Conservation (phyloP, 2,329 filamentous ascomycete genomes). For the Phyllosticta capitalensis region DNA sequence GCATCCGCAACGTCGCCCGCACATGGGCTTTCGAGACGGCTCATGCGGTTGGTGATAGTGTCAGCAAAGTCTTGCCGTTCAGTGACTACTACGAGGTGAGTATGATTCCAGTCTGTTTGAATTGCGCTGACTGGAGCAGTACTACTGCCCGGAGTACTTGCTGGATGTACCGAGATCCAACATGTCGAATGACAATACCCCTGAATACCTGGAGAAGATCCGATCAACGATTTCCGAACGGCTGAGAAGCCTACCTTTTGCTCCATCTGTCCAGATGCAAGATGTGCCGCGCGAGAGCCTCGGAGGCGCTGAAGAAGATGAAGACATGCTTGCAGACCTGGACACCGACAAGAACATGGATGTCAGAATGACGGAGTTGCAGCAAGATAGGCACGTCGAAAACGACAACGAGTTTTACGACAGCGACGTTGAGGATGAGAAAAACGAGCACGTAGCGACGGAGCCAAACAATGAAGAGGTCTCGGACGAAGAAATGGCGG, state of each 20-base stretch:
- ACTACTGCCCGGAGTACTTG: slow-evolving; percentile 10
- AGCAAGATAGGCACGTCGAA: background rate
- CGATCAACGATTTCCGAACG: slow-evolving; percentile 5
- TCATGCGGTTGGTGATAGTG: slow-evolving; percentile 70
- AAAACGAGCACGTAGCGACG: background rate
- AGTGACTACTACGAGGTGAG: slow-evolving; percentile 83
- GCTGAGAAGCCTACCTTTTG: slow-evolving; percentile 4
- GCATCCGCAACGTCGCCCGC: slow-evolving; percentile 55
- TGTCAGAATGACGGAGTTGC: slow-evolving; percentile 7
- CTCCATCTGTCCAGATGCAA: slow-evolving; percentile 9
- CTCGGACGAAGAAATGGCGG: slow-evolving; percentile 6
- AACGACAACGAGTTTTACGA: slow-evolving; percentile 8
- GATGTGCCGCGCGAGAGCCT: slow-evolving; percentile 7
- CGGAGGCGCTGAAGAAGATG: slow-evolving; percentile 3
- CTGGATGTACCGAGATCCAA: slow-evolving; percentile 7
- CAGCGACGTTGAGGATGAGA: slow-evolving; percentile 8
- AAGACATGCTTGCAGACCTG: slow-evolving; percentile 9
- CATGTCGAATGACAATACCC: slow-evolving; percentile 7
- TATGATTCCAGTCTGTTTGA: background rate
- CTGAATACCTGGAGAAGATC: slow-evolving; percentile 8
- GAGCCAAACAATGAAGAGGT: background rate
- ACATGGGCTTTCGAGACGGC: slow-evolving; percentile 63
- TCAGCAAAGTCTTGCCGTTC: slow-evolving; percentile 77
- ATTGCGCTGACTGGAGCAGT: background rate
- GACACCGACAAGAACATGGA: slow-evolving; percentile 10